Conservation (phyloP, 345 rosid genomes). For the Eucalyptus decipiens region DNA sequence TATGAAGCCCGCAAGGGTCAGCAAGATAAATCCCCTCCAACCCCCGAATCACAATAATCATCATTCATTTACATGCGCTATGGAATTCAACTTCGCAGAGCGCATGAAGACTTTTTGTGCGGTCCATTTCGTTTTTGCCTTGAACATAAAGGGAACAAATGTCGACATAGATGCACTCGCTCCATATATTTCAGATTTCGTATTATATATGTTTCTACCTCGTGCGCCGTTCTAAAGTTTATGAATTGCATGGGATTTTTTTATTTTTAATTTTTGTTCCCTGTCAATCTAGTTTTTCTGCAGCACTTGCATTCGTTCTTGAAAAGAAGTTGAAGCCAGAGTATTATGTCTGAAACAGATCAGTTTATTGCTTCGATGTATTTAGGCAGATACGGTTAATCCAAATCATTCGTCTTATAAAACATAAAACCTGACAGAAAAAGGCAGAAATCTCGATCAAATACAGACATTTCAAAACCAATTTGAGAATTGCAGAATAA, state of each 20-base stretch:
- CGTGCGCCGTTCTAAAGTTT: not conserved
- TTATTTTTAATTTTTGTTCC: too few species aligned
- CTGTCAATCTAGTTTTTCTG: not conserved
- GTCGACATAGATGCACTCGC: not conserved
- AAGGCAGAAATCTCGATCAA: not conserved
- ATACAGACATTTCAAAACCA: not conserved
- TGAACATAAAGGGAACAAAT: not conserved
- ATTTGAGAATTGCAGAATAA: not conserved
- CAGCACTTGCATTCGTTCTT: not conserved
- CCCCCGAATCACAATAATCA: not conserved
- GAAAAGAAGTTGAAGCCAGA: not conserved
- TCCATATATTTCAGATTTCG: not conserved
- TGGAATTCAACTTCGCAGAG: not conserved
- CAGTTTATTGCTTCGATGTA: not conserved
- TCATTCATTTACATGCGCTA: not conserved
- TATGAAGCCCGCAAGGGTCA: not conserved
- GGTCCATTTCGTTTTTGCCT: not conserved
- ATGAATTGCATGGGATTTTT: not conserved
- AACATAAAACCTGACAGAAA: not conserved
- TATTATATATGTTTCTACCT: not conserved
- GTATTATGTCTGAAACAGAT: not conserved
- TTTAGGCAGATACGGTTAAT: not conserved
- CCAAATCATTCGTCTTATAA: not conserved
- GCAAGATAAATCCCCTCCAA: not conserved
- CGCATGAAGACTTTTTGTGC: not conserved